A percentile compares a stretch with the other conserved stretches of the same genome.
phyloP scores from a whole-genome alignment of 1,284 basidiomycete genomes.

The Cutaneotrichosporon cutaneum region DNA sequence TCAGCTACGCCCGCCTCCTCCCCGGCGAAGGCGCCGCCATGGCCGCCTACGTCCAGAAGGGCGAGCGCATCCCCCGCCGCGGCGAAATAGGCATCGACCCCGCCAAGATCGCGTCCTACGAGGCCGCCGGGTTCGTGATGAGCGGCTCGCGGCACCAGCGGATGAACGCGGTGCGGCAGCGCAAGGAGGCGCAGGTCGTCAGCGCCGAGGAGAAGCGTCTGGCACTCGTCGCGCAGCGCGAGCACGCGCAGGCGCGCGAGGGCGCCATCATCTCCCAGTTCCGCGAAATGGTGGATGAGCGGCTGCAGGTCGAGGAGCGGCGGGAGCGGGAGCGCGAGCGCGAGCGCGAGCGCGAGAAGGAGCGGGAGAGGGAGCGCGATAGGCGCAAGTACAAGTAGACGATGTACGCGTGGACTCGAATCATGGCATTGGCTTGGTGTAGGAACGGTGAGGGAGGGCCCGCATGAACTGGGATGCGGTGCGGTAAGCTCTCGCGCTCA shows the following conservation, averaged over 20 bases:
- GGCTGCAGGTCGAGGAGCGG: constrained; percentile 16
- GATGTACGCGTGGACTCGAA: too few relatives aligned
- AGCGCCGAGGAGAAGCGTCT: constrained; percentile 95
- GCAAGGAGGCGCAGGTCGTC: constrained; percentile 97
- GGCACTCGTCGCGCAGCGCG: constrained; percentile 86
- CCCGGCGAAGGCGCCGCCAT: constrained; percentile 96
- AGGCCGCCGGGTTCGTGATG: constrained; percentile 96
- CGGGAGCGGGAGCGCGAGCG: constrained; percentile 3
- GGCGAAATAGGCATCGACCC: constrained; percentile 94
- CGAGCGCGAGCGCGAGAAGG: constrained; percentile 12
- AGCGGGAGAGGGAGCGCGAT: neutral
- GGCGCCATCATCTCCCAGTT: constrained; percentile 64
- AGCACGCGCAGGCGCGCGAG: constrained; percentile 88
- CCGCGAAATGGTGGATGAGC: constrained; percentile 70
- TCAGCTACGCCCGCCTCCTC: constrained; percentile 71
- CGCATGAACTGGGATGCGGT: too few relatives aligned
- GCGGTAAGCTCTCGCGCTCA: too few relatives aligned
- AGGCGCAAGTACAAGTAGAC: neutral
- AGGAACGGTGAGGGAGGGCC: too few relatives aligned
- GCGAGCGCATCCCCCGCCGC: constrained; percentile 90
- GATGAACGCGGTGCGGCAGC: constrained; percentile 96
- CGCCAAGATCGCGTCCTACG: constrained; percentile 80
- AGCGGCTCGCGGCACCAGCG: constrained; percentile 85
- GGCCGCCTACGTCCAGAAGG: constrained; percentile 89
- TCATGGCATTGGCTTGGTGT: too few relatives aligned